phyloP scores from a whole-genome alignment of 176 grass and related monocot genomes.

The Pharus latifolius region DNA sequence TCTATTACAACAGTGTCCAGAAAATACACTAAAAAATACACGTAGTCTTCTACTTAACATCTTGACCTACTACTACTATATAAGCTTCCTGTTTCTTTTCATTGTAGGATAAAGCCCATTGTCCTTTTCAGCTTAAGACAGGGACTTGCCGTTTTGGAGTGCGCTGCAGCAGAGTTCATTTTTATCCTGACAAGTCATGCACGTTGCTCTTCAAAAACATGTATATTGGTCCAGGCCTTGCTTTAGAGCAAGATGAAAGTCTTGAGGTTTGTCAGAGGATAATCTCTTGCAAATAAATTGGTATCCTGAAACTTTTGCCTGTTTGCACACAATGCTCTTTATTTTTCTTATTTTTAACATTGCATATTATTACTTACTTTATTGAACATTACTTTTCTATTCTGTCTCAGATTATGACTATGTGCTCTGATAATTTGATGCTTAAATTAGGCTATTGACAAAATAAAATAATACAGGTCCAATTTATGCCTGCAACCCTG shows the following conservation, averaged over 20 bases:
- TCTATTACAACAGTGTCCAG: not conserved
- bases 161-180: slow-evolving; percentile 83
- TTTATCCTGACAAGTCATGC: slow-evolving; percentile 92
- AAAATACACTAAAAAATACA: slow-evolving; percentile 4
- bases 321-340: not conserved
- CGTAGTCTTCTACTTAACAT: not conserved
- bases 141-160: slow-evolving; percentile 84
- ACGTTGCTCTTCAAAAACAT: slow-evolving; percentile 94
- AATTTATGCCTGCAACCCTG: not conserved
- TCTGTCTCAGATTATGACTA: not conserved
- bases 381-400: not conserved
- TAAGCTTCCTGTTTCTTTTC: slow-evolving; percentile 5
- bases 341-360: not conserved
- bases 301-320: slow-evolving; percentile 54
- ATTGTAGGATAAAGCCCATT: slow-evolving; percentile 94
- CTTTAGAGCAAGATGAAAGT: slow-evolving; percentile 90
- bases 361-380: too few relatives aligned
- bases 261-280: slow-evolving; percentile 97
- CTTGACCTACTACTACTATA: not conserved
- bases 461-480: not conserved
- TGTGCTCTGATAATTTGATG: not conserved
- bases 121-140: slow-evolving; percentile 92
- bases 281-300: slow-evolving; percentile 36
- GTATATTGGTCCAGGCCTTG: slow-evolving; percentile 91
- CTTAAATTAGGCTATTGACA: not conserved